Evolutionary conservation across 768 basidiomycete genomes (phyloP).

Genomic region (Boletellus ananas): DNA sequence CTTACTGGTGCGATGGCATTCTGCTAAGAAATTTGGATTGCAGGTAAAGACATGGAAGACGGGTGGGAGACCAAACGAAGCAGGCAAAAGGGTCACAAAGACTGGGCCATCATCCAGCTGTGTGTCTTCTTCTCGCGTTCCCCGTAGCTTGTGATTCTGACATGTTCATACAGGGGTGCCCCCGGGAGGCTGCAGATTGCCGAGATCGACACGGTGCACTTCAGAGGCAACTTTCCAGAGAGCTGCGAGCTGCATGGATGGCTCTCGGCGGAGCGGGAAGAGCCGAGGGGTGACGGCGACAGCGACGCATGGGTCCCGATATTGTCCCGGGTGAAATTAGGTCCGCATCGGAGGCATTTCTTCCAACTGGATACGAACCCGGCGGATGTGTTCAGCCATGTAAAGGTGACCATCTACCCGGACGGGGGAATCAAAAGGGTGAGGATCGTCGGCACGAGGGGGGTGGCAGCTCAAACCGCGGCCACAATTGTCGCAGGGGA

Average conservation of each 20-base stretch:
- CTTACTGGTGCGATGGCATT: background rate
- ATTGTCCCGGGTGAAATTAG: conserved; percentile 73
- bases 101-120: conserved; percentile 91
- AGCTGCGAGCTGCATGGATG: conserved; percentile 75
- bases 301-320: conserved; percentile 63
- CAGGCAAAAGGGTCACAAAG: conserved; percentile 72
- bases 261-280: conserved; percentile 25
- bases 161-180: conserved; percentile 50
- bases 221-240: conserved; percentile 94
- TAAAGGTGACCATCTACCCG: conserved; percentile 85
- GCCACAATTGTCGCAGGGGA: conserved; percentile 7
- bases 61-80: conserved; percentile 98
- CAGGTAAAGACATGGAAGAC: conserved; percentile 89
- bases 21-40: background rate
- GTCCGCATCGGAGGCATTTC: conserved; percentile 85
- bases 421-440: conserved; percentile 95
- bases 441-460: conserved; percentile 69
- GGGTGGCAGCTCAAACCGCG: conserved; percentile 16
- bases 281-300: conserved; percentile 36
- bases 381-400: conserved; percentile 66
- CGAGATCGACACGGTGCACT: conserved; percentile 93
- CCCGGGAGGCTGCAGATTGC: conserved; percentile 69
- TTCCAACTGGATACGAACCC: conserved; percentile 75
- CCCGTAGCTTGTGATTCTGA: background rate
- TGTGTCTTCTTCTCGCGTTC: conserved; percentile 30